phyloP scores from a whole-genome alignment of 305 asterid species.

The Solanum hybrid region DNA sequence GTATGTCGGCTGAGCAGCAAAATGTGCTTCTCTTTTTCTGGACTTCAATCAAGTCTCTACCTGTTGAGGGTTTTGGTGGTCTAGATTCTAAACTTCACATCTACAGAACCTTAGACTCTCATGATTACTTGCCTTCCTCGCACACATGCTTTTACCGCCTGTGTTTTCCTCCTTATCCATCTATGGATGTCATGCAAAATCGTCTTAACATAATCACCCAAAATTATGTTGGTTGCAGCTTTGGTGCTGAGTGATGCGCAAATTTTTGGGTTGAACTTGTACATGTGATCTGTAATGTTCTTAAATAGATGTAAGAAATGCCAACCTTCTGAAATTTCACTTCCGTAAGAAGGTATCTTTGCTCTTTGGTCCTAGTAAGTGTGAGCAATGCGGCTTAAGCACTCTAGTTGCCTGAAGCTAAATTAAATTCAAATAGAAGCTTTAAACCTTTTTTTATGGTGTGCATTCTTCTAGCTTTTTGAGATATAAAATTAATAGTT shows the following conservation, averaged over 20 bases:
- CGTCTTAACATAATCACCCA: slow-evolving; percentile 40
- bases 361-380: background rate
- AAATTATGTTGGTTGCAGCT: background rate
- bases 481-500: background rate
- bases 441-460: no score
- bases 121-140: slow-evolving; percentile 65
- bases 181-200: slow-evolving; percentile 22
- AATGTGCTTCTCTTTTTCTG: slow-evolving; percentile 56
- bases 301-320: background rate
- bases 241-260: background rate
- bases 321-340: background rate
- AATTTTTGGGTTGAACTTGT: background rate
- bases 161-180: slow-evolving; percentile 60
- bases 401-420: background rate
- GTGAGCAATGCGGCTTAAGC: background rate
- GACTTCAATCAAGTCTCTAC: slow-evolving; percentile 78
- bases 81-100: slow-evolving; percentile 62
- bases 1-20: slow-evolving; percentile 28
- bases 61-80: slow-evolving; percentile 74
- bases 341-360: background rate
- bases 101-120: slow-evolving; percentile 34
- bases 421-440: background rate
- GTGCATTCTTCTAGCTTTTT: background rate
- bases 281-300: background rate
- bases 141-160: slow-evolving; percentile 82